Conservation (phyloP, 768 basidiomycete species). For the Russula brevipes region DNA sequence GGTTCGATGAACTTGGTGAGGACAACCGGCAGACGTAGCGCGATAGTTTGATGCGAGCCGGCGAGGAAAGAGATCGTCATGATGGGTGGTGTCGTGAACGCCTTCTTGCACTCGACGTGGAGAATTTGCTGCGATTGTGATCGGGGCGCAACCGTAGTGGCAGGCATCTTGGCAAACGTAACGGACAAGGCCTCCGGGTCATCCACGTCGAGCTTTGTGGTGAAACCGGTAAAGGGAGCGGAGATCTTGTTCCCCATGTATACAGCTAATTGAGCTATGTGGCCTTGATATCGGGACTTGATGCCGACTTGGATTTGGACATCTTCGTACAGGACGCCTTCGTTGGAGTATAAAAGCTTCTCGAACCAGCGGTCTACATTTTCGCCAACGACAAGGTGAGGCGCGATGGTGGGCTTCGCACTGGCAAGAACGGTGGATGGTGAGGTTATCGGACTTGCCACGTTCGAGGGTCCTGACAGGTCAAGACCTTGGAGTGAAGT, state of each 20-base stretch:
- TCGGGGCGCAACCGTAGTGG: constrained; percentile 70
- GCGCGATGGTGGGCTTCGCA: constrained; percentile 27
- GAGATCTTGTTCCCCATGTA: constrained; percentile 96
- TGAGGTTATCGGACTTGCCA: constrained; percentile 26
- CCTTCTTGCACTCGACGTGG: constrained; percentile 91
- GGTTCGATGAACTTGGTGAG: constrained; percentile 92
- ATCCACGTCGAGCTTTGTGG: constrained; percentile 67
- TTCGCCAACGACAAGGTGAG: constrained; percentile 59
- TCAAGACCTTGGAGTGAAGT: constrained; percentile 81
- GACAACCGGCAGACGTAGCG: constrained; percentile 79
- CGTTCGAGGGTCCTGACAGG: constrained; percentile 38
- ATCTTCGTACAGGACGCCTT: constrained; percentile 95
- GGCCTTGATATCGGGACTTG: constrained; percentile 94
- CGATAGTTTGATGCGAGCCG: constrained; percentile 83
- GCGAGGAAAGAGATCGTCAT: constrained; percentile 87
- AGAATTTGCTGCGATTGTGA: constrained; percentile 91
- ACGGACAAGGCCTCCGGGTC: constrained; percentile 74
- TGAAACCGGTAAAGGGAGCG: constrained; percentile 85
- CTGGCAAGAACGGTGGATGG: neutral
- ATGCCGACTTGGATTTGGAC: constrained; percentile 92
- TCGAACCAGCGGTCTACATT: constrained; percentile 87
- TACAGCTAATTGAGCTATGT: constrained; percentile 87
- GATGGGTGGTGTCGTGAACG: constrained; percentile 71
- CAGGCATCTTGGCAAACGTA: constrained; percentile 87
- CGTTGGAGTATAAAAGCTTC: constrained; percentile 68